Conservation (phyloP, 768 basidiomycete species). For the Dioszegia crocea region DNA sequence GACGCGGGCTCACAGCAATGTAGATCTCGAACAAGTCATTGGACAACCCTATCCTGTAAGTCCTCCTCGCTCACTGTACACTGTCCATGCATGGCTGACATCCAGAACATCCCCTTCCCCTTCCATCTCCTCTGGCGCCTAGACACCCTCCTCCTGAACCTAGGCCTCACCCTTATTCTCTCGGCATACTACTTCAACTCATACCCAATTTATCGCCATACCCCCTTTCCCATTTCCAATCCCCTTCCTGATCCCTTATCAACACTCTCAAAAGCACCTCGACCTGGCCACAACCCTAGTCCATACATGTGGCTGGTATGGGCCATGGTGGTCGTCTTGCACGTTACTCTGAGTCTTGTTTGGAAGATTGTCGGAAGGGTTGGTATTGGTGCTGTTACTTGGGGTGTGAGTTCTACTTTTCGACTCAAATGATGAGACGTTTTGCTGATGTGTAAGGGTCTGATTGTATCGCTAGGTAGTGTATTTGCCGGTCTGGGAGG, state of each 20-base stretch:
- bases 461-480: slow-evolving; percentile 46
- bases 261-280: background rate
- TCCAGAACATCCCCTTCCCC: slow-evolving; percentile 45
- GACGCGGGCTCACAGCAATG: slow-evolving; percentile 8
- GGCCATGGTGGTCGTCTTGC: slow-evolving; percentile 27
- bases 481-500: slow-evolving; percentile 47
- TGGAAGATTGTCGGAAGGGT: slow-evolving; percentile 45
- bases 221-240: background rate
- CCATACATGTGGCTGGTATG: slow-evolving; percentile 39
- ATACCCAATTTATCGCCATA: slow-evolving; percentile 36
- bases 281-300: slow-evolving; percentile 24
- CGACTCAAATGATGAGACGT: background rate
- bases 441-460: slow-evolving; percentile 32
- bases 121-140: slow-evolving; percentile 48
- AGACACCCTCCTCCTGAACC: slow-evolving; percentile 47
- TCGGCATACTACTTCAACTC: slow-evolving; percentile 49
- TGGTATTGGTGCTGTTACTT: slow-evolving; percentile 47
- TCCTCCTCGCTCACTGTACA: slow-evolving; percentile 1
- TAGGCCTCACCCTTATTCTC: slow-evolving; percentile 44
- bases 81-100: background rate
- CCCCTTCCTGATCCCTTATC: background rate
- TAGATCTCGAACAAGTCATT: slow-evolving; percentile 44
- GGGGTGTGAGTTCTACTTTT: slow-evolving; percentile 42
- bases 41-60: slow-evolving; percentile 46
- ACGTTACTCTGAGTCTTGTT: slow-evolving; percentile 36